Conservation (phyloP, 169 alveolate species). For the Plasmodium sp. region DNA sequence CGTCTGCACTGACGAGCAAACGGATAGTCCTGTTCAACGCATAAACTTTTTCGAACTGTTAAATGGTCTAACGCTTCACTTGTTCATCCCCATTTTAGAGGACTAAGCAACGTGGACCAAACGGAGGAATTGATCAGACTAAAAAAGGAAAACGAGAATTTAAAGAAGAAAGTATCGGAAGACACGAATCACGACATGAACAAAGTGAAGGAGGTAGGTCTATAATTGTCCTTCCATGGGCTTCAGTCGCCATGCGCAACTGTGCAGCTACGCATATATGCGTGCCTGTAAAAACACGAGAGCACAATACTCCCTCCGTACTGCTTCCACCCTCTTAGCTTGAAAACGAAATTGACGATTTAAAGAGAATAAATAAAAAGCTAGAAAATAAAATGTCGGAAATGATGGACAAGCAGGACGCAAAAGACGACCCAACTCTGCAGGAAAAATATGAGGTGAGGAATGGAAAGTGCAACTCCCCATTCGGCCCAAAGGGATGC, state of each 20-base stretch:
- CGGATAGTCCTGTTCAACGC: neutral
- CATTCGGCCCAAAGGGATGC: neutral
- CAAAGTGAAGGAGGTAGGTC: conserved; percentile 31
- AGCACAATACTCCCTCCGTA: neutral
- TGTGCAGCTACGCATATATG: too few species aligned
- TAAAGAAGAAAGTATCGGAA: conserved; percentile 18
- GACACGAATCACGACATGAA: conserved; percentile 20
- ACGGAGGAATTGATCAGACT: conserved; percentile 70
- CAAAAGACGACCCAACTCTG: neutral
- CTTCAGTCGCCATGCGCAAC: neutral
- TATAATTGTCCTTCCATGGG: neutral
- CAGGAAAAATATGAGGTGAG: conserved; percentile 55
- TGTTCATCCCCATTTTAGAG: conserved; percentile 8
- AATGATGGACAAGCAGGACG: neutral
- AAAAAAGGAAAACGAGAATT: conserved; percentile 70
- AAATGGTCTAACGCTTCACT: neutral
- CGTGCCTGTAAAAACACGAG: neutral
- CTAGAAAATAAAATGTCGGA: conserved; percentile 26
- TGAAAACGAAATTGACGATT: conserved; percentile 54
- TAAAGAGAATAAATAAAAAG: conserved; percentile 51
- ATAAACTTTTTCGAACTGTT: conserved; percentile 3
- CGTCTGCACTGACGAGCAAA: neutral
- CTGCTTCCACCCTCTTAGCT: conserved; percentile 11
- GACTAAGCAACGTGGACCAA: conserved; percentile 66
- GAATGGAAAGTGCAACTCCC: neutral